Evolutionary conservation across 2,329 filamentous ascomycete species (phyloP).

Genomic region (Colletotrichum cuscutae): DNA sequence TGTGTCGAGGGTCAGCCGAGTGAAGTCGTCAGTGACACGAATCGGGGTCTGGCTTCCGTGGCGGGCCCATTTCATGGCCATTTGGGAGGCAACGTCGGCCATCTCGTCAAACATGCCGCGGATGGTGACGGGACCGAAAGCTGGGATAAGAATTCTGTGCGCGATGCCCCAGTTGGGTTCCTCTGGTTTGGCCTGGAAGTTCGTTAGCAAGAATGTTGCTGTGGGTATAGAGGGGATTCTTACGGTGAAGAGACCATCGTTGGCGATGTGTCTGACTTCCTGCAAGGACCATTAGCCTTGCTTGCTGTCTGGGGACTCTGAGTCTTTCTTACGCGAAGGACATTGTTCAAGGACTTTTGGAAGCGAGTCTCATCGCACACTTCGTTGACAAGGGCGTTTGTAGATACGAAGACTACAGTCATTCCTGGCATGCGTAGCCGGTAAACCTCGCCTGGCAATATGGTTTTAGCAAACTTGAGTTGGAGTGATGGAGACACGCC

Average conservation of each 20-base stretch:
- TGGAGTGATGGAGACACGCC: too few species aligned
- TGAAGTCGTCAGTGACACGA: constrained; percentile 67
- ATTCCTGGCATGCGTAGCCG: constrained; percentile 60
- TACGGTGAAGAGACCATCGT: constrained; percentile 43
- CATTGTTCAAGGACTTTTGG: constrained; percentile 62
- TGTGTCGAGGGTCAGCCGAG: constrained; percentile 70
- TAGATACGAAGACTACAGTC: constrained; percentile 61
- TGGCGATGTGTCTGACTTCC: constrained; percentile 68
- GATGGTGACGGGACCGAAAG: constrained; percentile 76
- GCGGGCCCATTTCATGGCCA: constrained; percentile 66
- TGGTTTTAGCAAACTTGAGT: neutral
- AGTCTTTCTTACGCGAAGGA: constrained; percentile 45
- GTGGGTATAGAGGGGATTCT: neutral
- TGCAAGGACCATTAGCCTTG: constrained; percentile 26
- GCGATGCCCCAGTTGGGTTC: constrained; percentile 58
- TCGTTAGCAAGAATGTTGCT: neutral
- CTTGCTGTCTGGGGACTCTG: too few species aligned
- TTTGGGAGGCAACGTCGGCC: constrained; percentile 62
- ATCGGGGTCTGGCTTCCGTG: constrained; percentile 55
- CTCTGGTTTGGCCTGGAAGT: constrained; percentile 25
- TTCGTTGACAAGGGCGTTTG: constrained; percentile 69
- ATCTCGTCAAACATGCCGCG: constrained; percentile 66
- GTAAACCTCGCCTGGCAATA: constrained; percentile 65
- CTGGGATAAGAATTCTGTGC: constrained; percentile 72
- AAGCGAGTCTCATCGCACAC: constrained; percentile 75